Evolutionary conservation across 805 yeast genomes (phyloP), one percentile per base, ranked within the genome.

Genomic region (Sungouiella blattae): DNA sequence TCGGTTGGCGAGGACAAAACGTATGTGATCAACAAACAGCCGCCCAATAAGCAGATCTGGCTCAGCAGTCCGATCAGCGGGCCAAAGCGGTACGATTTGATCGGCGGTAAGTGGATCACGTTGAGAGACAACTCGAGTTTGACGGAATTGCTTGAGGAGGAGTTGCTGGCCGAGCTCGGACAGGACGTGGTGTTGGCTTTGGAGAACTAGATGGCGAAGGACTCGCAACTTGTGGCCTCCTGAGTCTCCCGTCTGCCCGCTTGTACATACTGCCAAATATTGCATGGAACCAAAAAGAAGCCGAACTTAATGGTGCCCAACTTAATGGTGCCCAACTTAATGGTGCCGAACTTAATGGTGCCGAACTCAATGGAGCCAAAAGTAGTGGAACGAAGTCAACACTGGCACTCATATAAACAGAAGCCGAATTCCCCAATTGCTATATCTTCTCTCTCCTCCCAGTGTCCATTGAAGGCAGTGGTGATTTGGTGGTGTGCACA

Each of bases 11-110:
- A 79, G 1, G 66, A 69, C 12, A 98, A 97, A 1, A 75, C 89
- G 0, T 93, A 93, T 55, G 95, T 93, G 18, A 81, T 93, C 54
- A 93, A 93, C 66, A 91, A 88, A 55, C 98, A 93, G 62, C 98
- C 98, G 1, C 97, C 98, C 3, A 93, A 88, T 62, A 83, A 86
- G 61, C 99, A 93, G 58, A 83, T 93, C 20, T 93, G 99, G 99
- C 71, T 91, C 35, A 78, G 94, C 40, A 84, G 95, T 28, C 99
- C 99, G 0, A 54, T 87, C 3, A 83, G 94, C 6, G 98, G 98
- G 0, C 98, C 98, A 5, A 87, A 88, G 53, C 52, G 72, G 37
- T 50, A 42, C 38, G 98, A 93, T 57, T 76, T 74, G 43, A 69
- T 83, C 28, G 72, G 77, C 27, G 85, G 84, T 3, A 65, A 70